Evolutionary conservation across 1,284 basidiomycete genomes (phyloP).

Genomic region (Neolentinus lepideus): DNA sequence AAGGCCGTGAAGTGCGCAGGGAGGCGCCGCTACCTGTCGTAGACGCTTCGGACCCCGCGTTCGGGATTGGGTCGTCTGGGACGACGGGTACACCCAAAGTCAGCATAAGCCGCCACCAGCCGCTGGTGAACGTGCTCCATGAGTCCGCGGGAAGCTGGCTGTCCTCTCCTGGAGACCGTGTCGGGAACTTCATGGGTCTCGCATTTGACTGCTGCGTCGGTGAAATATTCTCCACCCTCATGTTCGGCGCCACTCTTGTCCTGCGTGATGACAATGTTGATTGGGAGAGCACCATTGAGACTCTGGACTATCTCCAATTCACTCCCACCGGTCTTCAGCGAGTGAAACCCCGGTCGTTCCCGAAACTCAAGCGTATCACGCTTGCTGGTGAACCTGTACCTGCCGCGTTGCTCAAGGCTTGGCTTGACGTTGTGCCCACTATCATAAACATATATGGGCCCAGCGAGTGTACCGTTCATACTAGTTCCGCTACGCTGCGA

Average conservation of each 20-base stretch:
- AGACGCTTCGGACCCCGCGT: too few species aligned
- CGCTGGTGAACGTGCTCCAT: too few species aligned
- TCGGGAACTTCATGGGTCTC: background rate
- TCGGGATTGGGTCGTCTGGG: too few species aligned
- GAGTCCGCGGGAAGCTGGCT: too few species aligned
- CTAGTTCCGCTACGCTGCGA: slow-evolving; percentile 30
- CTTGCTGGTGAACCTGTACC: slow-evolving; percentile 34
- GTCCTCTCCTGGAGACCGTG: background rate
- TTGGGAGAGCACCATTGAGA: background rate
- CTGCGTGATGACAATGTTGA: background rate
- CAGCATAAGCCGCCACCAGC: too few species aligned
- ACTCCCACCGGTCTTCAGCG: background rate
- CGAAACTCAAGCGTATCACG: slow-evolving; percentile 19
- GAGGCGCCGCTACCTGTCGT: too few species aligned
- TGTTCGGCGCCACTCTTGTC: background rate
- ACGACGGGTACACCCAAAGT: too few species aligned
- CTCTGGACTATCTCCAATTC: background rate
- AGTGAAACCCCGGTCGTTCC: background rate
- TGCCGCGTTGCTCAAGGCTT: slow-evolving; percentile 24
- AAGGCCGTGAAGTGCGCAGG: too few species aligned
- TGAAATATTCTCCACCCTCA: background rate
- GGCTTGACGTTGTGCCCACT: slow-evolving; percentile 32
- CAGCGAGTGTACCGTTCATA: too few species aligned
- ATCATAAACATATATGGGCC: slow-evolving; percentile 34
- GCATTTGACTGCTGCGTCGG: background rate